Percentiles rank a stretch among this genome's conserved stretches.
phyloP scores from a whole-genome alignment of 2,329 filamentous ascomycete species.

The Gnomoniopsis sp. region DNA sequence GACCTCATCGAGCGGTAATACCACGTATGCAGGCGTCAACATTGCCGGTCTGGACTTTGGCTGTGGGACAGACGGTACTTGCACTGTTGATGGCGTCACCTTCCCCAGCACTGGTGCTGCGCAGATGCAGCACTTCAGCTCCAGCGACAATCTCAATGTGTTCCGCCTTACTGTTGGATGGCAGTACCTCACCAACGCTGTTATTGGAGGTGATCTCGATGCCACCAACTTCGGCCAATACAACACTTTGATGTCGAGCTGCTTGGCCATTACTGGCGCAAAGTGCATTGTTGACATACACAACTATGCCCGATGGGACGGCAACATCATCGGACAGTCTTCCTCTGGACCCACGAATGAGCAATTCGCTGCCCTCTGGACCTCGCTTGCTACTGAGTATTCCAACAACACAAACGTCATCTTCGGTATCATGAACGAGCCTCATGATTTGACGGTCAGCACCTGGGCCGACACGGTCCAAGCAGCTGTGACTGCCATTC shows the following conservation, averaged over 20 bases:
- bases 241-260: slow-evolving; percentile 46
- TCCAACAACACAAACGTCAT: slow-evolving; percentile 47
- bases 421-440: slow-evolving; percentile 67
- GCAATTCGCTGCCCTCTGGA: slow-evolving; percentile 58
- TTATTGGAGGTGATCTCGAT: slow-evolving; percentile 40
- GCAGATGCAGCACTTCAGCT: slow-evolving; percentile 56
- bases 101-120: slow-evolving; percentile 26
- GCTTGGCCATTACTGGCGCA: slow-evolving; percentile 41
- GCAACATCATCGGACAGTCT: slow-evolving; percentile 60
- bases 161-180: slow-evolving; percentile 53
- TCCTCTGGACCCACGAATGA: slow-evolving; percentile 39
- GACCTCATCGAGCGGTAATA: neutral
- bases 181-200: slow-evolving; percentile 47
- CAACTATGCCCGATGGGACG: slow-evolving; percentile 52
- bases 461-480: slow-evolving; percentile 60
- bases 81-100: slow-evolving; percentile 25
- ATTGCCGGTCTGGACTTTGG: slow-evolving; percentile 48
- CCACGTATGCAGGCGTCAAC: slow-evolving; percentile 31
- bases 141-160: slow-evolving; percentile 50
- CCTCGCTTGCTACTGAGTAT: slow-evolving; percentile 54
- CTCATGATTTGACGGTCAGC: slow-evolving; percentile 50
- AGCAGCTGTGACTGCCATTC: slow-evolving; percentile 60
- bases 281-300: slow-evolving; percentile 44
- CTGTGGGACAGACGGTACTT: slow-evolving; percentile 38
- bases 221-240: slow-evolving; percentile 40